Base-by-base conservation (phyloP, 2,329 filamentous ascomycete genomes). In the Alternaria triticimaculans region DNA sequence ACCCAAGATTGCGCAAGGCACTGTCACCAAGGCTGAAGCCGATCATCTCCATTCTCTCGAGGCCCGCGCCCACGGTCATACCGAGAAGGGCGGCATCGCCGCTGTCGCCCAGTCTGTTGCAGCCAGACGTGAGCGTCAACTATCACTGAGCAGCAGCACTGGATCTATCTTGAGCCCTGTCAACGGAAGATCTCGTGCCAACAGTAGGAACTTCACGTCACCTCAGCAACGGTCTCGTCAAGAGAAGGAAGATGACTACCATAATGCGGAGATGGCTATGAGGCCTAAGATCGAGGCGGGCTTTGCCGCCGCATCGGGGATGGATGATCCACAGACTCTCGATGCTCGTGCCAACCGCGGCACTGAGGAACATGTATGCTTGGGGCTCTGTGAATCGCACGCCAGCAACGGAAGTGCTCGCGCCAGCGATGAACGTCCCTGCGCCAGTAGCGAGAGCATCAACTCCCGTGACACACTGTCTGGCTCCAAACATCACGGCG, bases 1-100 rank as follows among this genome's bases (percentile, higher is more conserved):
- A 55, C 72, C 73, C 62, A 78, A 78, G 58, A 66, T 79, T 56
- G 69, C 70, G 58, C 64, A 74, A 57, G 76, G 72, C 46, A 73
- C 73, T 7, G 74, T 82, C 60, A 80, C 79, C 30, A 77, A 69
- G 62, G 77, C 78, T 53, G 81, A 83, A 58, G 81, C 81, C 28
- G 73, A 80, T 55, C 76, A 76, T 51, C 75, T 83, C 25, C 80
- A 82, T 61, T 81, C 79, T 26, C 79, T 81, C 50, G 81, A 83
- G 65, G 76, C 78, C 58, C 78, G 80, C 33, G 78, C 73, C 48
- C 70, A 77, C 44, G 76, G 75, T 6, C 72, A 76, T 48, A 77
- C 76, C 4, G 75, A 78, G 65, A 77, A 76, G 53, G 76, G 75
- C 2, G 74, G 80, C 23, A 67, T 82, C 45, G 76, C 78, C 21